These are phyloP conservation scores for Melanomma pulvis-pyrius DNA, from an alignment of 495 filamentous ascomycete species.

Conservation along the genomic window DNA sequence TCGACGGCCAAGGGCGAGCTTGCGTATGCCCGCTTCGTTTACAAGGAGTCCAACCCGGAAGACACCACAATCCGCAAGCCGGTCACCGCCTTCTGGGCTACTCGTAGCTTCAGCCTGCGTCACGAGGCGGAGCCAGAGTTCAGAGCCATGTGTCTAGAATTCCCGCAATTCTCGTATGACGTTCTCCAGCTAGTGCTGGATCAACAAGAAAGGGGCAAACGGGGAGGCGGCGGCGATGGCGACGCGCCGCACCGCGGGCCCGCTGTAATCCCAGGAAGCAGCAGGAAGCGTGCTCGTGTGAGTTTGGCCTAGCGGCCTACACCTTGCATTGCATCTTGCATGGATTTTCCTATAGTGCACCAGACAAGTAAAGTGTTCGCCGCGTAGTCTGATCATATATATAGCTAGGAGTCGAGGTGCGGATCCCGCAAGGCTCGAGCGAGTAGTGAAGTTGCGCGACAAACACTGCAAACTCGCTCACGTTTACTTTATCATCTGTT, in stretches of 20 bases:
- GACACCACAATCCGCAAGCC: slow-evolving; percentile 78
- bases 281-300: slow-evolving; percentile 53
- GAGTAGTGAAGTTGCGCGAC: not conserved
- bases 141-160: slow-evolving; percentile 78
- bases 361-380: not conserved
- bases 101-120: slow-evolving; percentile 74
- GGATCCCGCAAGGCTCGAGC: not conserved
- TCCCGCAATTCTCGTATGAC: slow-evolving; percentile 88
- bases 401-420: not conserved
- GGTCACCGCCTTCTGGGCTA: slow-evolving; percentile 89
- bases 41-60: slow-evolving; percentile 68
- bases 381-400: not conserved
- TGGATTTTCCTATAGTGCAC: too few relatives aligned
- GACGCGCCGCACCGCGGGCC: slow-evolving; percentile 38
- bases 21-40: slow-evolving; percentile 86
- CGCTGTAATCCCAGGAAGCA: slow-evolving; percentile 39
- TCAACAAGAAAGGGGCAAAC: slow-evolving; percentile 59
- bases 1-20: slow-evolving; percentile 85
- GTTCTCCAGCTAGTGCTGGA: slow-evolving; percentile 74
- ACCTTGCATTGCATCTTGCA: not conserved
- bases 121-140: slow-evolving; percentile 84
- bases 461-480: not conserved
- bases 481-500: not conserved
- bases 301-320: slow-evolving; percentile 25
- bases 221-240: slow-evolving; percentile 35